These are phyloP conservation scores for Schwanniomyces vanrijiae DNA, from an alignment of 805 yeast genomes.

Conservation along the genomic window DNA sequence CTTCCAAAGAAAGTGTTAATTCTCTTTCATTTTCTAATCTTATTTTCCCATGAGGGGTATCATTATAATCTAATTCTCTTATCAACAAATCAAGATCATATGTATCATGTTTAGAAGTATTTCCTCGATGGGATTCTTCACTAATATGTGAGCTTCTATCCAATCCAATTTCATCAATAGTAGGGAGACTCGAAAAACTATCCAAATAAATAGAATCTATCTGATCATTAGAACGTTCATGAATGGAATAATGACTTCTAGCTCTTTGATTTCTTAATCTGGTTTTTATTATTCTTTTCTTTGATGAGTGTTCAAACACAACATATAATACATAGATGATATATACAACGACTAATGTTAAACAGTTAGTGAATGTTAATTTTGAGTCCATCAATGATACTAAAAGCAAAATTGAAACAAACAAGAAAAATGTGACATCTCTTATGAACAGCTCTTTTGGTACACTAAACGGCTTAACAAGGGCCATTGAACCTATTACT, in stretches of 20 bases:
- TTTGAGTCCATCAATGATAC: slow-evolving; percentile 54
- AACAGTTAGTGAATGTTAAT: slow-evolving; percentile 56
- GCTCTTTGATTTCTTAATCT: slow-evolving; percentile 20
- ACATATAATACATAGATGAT: slow-evolving; percentile 53
- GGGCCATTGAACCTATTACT: slow-evolving; percentile 76
- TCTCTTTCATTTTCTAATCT: slow-evolving; percentile 11
- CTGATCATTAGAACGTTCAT: slow-evolving; percentile 6
- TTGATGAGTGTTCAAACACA: slow-evolving; percentile 27
- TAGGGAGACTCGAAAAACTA: slow-evolving; percentile 21
- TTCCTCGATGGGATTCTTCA: neutral
- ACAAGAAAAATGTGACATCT: slow-evolving; percentile 60
- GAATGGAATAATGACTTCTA: slow-evolving; percentile 16
- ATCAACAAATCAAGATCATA: slow-evolving; percentile 33
- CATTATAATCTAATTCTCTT: slow-evolving; percentile 29
- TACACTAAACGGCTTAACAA: slow-evolving; percentile 64
- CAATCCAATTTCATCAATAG: slow-evolving; percentile 22
- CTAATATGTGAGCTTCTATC: neutral
- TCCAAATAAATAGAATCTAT: slow-evolving; percentile 20
- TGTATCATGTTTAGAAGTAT: slow-evolving; percentile 14
- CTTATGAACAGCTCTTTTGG: slow-evolving; percentile 51
- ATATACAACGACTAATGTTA: slow-evolving; percentile 57
- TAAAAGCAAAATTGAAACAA: slow-evolving; percentile 50
- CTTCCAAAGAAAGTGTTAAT: slow-evolving; percentile 9
- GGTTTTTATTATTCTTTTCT: slow-evolving; percentile 12
- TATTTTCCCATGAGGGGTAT: slow-evolving; percentile 12